Evolutionary conservation across 2,329 filamentous ascomycete genomes (phyloP).

Genomic region (Colletotrichum lentis): DNA sequence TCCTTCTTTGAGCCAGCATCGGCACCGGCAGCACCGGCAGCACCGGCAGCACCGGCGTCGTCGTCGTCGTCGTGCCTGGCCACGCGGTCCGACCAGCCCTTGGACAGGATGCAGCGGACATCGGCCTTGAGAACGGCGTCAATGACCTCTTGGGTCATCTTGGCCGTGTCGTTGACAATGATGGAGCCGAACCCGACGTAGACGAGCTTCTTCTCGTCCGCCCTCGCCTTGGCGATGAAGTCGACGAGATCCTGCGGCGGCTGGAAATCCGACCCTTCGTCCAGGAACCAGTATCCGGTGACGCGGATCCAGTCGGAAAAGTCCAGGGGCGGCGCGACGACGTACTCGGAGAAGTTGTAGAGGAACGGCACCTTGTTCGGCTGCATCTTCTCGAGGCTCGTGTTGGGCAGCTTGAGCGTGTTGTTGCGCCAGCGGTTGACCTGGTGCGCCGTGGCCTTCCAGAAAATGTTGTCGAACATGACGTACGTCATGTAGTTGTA

Average conservation of each 20-base stretch:
- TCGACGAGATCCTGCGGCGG: conserved; percentile 78
- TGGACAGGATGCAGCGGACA: conserved; percentile 92
- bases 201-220: conserved; percentile 87
- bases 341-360: conserved; percentile 94
- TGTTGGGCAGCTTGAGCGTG: conserved; percentile 79
- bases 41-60: no score
- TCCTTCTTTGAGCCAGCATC: conserved; percentile 57
- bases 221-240: conserved; percentile 85
- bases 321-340: conserved; percentile 93
- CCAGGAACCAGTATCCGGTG: conserved; percentile 97
- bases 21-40: no score
- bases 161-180: conserved; percentile 86
- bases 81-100: conserved; percentile 91
- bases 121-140: conserved; percentile 91
- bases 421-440: conserved; percentile 92
- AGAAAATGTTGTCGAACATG: conserved; percentile 96
- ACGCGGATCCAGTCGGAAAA: conserved; percentile 98
- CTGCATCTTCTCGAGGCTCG: conserved; percentile 88
- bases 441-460: conserved; percentile 90
- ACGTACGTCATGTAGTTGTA: conserved; percentile 97
- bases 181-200: conserved; percentile 98
- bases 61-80: conserved; percentile 47
- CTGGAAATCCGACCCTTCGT: conserved; percentile 74
- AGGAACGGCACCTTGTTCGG: conserved; percentile 97
- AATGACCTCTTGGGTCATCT: conserved; percentile 90